Conservation (phyloP, 805 yeast genomes). For the Yarrowia phangngaensis region DNA sequence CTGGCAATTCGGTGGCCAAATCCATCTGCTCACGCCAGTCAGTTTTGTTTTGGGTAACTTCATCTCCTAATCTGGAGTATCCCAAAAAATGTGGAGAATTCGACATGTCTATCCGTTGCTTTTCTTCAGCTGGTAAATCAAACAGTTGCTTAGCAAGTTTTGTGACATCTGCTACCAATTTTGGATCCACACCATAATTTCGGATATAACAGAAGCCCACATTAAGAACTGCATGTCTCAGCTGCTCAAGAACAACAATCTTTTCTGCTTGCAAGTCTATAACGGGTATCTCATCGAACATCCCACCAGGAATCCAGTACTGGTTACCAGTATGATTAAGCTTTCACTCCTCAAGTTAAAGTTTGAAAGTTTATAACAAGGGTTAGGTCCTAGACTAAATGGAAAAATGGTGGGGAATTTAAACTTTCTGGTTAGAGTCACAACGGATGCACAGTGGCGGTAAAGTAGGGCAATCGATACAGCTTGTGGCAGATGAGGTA, state of each 20-base stretch:
- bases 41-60: slow-evolving; percentile 11
- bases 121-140: background rate
- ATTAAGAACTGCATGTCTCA: slow-evolving; percentile 7
- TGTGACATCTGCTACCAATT: background rate
- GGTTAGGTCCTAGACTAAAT: no score
- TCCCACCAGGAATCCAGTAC: no score
- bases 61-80: slow-evolving; percentile 15
- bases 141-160: slow-evolving; percentile 1
- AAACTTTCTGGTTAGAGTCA: no score
- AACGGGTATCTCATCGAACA: slow-evolving; percentile 11
- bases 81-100: slow-evolving; percentile 25
- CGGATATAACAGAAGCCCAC: slow-evolving; percentile 20
- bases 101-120: slow-evolving; percentile 16
- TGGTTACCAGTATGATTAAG: no score
- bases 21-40: slow-evolving; percentile 26
- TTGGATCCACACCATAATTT: slow-evolving; percentile 6
- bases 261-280: slow-evolving; percentile 9
- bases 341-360: no score
- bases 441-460: no score
- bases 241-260: background rate
- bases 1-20: slow-evolving; percentile 31
- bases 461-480: no score
- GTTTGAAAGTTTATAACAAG: no score
- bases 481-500: no score
- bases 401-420: no score